A percentile compares a stretch with the other conserved stretches of the same genome.
Conservation (phyloP, 1,284 basidiomycete genomes). For the Fomitopsis betulina region DNA sequence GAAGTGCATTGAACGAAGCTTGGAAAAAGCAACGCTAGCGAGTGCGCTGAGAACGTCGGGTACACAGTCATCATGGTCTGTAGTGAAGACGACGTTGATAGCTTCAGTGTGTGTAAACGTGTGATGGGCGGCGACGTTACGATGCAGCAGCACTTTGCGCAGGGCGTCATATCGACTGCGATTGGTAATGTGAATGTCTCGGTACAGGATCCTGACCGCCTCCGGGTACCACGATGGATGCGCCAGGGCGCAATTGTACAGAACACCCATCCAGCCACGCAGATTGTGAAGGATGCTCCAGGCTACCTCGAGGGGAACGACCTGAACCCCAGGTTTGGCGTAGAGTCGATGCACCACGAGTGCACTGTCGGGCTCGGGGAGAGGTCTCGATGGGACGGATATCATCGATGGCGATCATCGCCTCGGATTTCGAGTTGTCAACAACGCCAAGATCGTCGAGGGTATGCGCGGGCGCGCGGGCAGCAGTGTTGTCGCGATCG, state of each 20-base stretch:
- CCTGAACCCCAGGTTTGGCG: background rate
- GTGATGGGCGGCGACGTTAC: background rate
- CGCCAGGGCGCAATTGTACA: background rate
- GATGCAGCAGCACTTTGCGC: background rate
- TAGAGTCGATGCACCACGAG: too few relatives aligned
- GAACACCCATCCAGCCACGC: background rate
- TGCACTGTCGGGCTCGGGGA: too few relatives aligned
- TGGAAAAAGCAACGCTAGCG: background rate
- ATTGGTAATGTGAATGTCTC: background rate
- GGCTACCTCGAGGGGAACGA: background rate
- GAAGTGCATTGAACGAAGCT: background rate
- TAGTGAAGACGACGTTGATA: background rate
- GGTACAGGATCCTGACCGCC: background rate
- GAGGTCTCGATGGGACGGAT: too few relatives aligned
- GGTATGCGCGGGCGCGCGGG: too few relatives aligned
- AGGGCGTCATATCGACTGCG: background rate
- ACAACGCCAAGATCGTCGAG: too few relatives aligned
- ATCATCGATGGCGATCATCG: too few relatives aligned
- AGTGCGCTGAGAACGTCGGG: background rate
- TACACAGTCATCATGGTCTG: too few relatives aligned
- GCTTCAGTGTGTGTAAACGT: background rate
- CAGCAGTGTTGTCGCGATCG: too few relatives aligned
- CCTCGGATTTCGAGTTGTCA: too few relatives aligned
- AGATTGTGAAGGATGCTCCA: background rate
- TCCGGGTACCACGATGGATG: background rate